Base-by-base conservation (phyloP, 768 basidiomycete genomes). In the Trametes punicea region DNA sequence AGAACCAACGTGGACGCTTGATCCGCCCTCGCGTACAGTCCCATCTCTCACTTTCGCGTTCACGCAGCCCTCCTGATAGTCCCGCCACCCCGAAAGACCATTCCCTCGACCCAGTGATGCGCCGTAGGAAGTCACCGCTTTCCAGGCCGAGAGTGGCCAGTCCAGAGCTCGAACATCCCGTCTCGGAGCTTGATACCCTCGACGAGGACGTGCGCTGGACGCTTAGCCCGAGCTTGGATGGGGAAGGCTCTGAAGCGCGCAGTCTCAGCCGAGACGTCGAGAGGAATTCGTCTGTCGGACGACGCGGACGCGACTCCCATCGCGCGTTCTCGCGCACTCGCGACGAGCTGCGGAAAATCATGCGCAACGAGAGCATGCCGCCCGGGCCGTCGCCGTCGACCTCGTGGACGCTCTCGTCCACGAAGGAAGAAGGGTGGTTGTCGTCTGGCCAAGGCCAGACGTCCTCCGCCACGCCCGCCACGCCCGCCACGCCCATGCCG, bases 21-120 rank as follows among this genome's bases (percentile, higher is more conserved):
- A 36, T 54, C 2, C 45, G 59, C 6, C 47, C 58, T 7, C 57
- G 55, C 21, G 8, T 60, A 4, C 54, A 45, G 10, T 39, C 33
- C 1, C 46, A 40, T 33, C 46, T 39, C 60, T 70, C 65, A 10
- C 51, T 62, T 18, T 79, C 78, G 8, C 75, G 79, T 18, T 81
- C 79, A 5, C 70, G 74, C 7, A 81, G 79, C 65, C 79, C 79
- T 0, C 77, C 77, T 56, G 66, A 76, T 8, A 70, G 73, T 1
- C 79, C 79, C 0, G 62, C 69, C 6, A 83, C 81, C 0, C 82
- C 82, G 2, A 40, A 60, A 3, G 69, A 67, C 30, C 50, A 51
- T 9, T 55, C 56, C 18, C 34, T 56, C 13, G 63, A 61, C 3
- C 30, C 41, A 9, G 23, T 39, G 13, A 30, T 56, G 21, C 65